These are phyloP conservation scores for Exophiala phaeomuriformis DNA, from an alignment of 2,329 filamentous ascomycete species.

Conservation along the genomic window DNA sequence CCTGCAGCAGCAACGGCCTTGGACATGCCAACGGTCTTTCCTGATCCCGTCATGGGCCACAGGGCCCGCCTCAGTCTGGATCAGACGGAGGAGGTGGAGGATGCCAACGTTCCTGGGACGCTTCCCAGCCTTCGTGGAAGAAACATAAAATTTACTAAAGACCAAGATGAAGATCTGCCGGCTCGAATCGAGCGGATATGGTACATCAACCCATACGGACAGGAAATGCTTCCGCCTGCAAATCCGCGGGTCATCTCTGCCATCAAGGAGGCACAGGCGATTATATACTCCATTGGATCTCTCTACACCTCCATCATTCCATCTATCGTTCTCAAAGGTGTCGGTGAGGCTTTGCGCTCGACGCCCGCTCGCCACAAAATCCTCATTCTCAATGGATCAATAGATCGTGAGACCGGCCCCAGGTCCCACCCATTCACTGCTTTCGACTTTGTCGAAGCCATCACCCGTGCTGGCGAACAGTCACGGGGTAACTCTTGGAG, in stretches of 20 bases:
- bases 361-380: slow-evolving; percentile 59
- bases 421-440: slow-evolving; percentile 59
- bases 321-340: slow-evolving; percentile 67
- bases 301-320: slow-evolving; percentile 86
- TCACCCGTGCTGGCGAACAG: slow-evolving; percentile 65
- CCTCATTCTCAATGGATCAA: slow-evolving; percentile 72
- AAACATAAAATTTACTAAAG: slow-evolving; percentile 78
- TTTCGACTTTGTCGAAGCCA: slow-evolving; percentile 72
- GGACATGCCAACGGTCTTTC: slow-evolving; percentile 30
- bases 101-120: slow-evolving; percentile 51
- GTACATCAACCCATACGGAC: slow-evolving; percentile 99
- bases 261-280: slow-evolving; percentile 55
- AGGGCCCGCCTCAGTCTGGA: slow-evolving; percentile 24
- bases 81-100: slow-evolving; percentile 34
- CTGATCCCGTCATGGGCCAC: slow-evolving; percentile 30
- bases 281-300: slow-evolving; percentile 91
- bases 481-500: slow-evolving; percentile 47
- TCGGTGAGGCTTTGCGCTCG: slow-evolving; percentile 57
- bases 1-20: slow-evolving; percentile 45
- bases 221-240: slow-evolving; percentile 78
- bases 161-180: slow-evolving; percentile 72
- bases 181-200: slow-evolving; percentile 74
- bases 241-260: slow-evolving; percentile 73
- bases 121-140: slow-evolving; percentile 71
- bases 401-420: slow-evolving; percentile 82